Base-by-base conservation (phyloP, 1,284 basidiomycete genomes). In the Tranzscheliella williamsii region DNA sequence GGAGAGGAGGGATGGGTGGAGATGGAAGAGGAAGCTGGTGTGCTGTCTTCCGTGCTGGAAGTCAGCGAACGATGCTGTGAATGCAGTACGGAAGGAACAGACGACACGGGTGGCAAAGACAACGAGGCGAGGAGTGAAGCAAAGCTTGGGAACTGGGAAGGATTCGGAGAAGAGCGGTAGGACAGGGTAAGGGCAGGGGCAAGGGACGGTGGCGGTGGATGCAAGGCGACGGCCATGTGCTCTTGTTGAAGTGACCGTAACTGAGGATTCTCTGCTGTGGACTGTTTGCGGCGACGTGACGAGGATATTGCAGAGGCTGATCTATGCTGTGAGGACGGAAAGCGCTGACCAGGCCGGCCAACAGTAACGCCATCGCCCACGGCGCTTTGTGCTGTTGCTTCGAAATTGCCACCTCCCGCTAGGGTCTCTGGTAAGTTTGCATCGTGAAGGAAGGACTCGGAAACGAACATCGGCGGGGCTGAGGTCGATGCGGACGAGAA, bases 121-220 rank as follows among this genome's bases (percentile, higher is more conserved):
- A 57, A 30, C 5, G 53, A 41, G 4, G 38, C 38, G 24, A 57
- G 45, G 6, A 63, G 45, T 3, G 45, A 37, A 6, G 53, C 24
- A 24, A 55, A 63, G 47, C 12, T 43, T 6, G 60, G 41, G 21
- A 63, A 52, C 2, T 38, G 29, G 4, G 37, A 24, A 1, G 58
- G 45, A 27, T 44, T 45, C 13, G 63, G 53, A 2, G 42, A 20
- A n/a, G 39, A 61, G 1, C 54, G 57, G 38, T 66, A 56, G 9
- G 66, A 66, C 18, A 69, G 24, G 15, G 63, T 69, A 23, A 69
- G 49, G n/a, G 50, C 38, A 21, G 66, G 62, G 1, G 63, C 62
- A 24, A 37, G 32, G 5, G 54, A 36, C 7, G 63, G 66, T 23
- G 58, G 52, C 4, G 66, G 66, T 2, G 57, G 56, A 7, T 49